Conservation (phyloP, 2,329 filamentous ascomycete genomes). For the Incumbomyces lentus region DNA sequence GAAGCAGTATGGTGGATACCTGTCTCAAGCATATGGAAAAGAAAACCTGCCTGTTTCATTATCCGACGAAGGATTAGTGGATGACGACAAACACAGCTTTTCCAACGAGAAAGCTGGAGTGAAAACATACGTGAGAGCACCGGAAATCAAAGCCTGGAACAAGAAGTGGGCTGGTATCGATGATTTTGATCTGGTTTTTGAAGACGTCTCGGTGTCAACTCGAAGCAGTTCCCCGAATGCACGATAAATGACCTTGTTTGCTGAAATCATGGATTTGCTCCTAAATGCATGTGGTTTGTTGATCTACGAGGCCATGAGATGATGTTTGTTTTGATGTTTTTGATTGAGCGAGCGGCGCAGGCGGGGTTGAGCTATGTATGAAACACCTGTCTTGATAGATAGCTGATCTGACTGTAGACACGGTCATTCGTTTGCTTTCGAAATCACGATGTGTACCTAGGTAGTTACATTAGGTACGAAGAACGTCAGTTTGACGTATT, state of each 20-base stretch:
- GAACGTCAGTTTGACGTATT: too few relatives aligned
- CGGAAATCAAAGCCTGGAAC: conserved; percentile 3
- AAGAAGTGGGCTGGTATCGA: conserved; percentile 21
- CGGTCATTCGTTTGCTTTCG: too few relatives aligned
- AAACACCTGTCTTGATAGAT: too few relatives aligned
- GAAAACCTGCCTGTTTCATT: conserved; percentile 53
- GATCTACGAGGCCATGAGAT: too few relatives aligned
- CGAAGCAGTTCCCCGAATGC: conserved; percentile 5
- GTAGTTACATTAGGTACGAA: too few relatives aligned
- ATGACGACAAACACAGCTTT: not conserved
- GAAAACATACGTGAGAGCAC: not conserved
- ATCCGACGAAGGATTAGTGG: conserved; percentile 1
- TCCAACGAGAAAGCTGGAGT: not conserved
- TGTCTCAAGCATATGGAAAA: conserved; percentile 32
- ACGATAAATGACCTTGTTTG: conserved; percentile 3
- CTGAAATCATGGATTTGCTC: not conserved
- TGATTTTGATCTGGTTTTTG: conserved; percentile 20
- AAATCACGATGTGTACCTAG: too few relatives aligned
- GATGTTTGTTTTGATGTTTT: too few relatives aligned
- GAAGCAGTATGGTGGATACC: conserved; percentile 20
- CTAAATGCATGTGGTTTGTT: too few relatives aligned
- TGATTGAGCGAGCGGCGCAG: too few relatives aligned
- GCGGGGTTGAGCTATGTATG: too few relatives aligned
- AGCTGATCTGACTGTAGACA: too few relatives aligned
- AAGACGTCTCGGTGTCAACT: conserved; percentile 12